Percentiles rank a stretch among this genome's conserved stretches.
Conservation (phyloP, 2,329 filamentous ascomycete genomes). For the Akanthomyces dipterigenus region DNA sequence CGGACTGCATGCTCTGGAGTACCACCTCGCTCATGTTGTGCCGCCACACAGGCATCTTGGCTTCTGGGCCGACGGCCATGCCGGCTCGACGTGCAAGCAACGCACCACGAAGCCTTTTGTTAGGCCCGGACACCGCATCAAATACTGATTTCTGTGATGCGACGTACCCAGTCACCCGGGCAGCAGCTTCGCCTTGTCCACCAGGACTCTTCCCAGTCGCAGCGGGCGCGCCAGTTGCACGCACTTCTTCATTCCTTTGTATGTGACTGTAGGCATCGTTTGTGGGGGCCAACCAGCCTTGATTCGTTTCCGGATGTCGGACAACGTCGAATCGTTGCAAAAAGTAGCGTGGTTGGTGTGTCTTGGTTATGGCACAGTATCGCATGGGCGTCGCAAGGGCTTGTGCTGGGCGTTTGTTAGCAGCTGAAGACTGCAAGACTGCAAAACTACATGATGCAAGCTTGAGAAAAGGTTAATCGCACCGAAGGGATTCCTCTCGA, state of each 20-base stretch:
- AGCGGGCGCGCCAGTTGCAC: neutral
- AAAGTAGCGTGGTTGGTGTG: constrained; percentile 52
- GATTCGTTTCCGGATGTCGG: constrained; percentile 44
- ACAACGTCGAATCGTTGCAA: constrained; percentile 55
- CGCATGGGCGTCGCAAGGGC: constrained; percentile 57
- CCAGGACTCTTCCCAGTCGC: neutral
- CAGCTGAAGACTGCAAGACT: neutral
- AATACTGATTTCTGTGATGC: constrained; percentile 22
- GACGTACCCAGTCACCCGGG: constrained; percentile 13
- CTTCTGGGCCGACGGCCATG: constrained; percentile 6
- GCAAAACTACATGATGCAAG: neutral
- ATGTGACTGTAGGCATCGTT: constrained; percentile 28
- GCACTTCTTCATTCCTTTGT: constrained; percentile 5
- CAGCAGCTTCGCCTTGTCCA: constrained; percentile 6
- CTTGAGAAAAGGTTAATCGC: constrained; percentile 4
- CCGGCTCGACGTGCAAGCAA: constrained; percentile 14
- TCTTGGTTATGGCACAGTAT: constrained; percentile 42
- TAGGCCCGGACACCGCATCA: constrained; percentile 20
- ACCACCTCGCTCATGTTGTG: constrained; percentile 50
- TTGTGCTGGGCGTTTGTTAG: constrained; percentile 38
- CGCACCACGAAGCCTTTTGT: constrained; percentile 11
- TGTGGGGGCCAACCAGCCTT: constrained; percentile 51
- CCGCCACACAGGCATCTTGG: constrained; percentile 34
- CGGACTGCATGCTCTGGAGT: constrained; percentile 41
- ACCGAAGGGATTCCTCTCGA: constrained; percentile 61